Conservation (phyloP, 345 rosid species). For the Combretum micranthum region DNA sequence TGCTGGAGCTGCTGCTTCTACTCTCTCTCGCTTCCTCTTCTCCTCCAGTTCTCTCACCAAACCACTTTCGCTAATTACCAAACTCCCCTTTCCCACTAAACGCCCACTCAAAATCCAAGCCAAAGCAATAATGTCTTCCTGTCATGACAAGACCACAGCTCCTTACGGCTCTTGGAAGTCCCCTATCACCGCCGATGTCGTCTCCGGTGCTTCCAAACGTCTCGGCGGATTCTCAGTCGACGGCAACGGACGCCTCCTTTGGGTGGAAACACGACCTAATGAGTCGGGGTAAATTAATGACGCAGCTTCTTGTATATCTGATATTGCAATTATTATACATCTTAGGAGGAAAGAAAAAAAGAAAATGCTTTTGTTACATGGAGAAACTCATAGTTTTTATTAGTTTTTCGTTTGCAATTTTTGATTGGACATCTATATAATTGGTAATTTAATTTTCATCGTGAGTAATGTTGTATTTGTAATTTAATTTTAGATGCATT, state of each 20-base stretch:
- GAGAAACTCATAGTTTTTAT: no score
- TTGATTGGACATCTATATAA: no score
- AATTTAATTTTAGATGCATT: no score
- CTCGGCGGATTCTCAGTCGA: constrained; percentile 76
- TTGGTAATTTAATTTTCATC: no score
- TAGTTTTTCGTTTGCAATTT: no score
- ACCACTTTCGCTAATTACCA: not conserved
- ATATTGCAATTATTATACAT: no score
- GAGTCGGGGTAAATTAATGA: constrained; percentile 55
- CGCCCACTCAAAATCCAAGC: constrained; percentile 2
- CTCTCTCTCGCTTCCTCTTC: not conserved
- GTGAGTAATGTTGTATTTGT: no score
- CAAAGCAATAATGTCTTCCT: not conserved
- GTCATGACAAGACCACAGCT: constrained; percentile 32
- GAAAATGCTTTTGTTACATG: no score
- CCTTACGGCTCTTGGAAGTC: constrained; percentile 96
- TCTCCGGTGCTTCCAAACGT: constrained; percentile 74
- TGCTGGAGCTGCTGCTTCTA: not conserved
- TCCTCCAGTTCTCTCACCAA: constrained; percentile 6
- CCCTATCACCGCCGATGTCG: constrained; percentile 78
- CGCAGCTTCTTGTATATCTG: constrained; percentile 2
- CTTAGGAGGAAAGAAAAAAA: no score
- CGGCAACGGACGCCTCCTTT: constrained; percentile 58
- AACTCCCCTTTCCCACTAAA: constrained; percentile 47
- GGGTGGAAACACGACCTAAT: constrained; percentile 80